Evolutionary conservation across 2,329 filamentous ascomycete species (phyloP), one percentile per base, ranked within the genome.

Genomic region (Talaromyces sp.): DNA sequence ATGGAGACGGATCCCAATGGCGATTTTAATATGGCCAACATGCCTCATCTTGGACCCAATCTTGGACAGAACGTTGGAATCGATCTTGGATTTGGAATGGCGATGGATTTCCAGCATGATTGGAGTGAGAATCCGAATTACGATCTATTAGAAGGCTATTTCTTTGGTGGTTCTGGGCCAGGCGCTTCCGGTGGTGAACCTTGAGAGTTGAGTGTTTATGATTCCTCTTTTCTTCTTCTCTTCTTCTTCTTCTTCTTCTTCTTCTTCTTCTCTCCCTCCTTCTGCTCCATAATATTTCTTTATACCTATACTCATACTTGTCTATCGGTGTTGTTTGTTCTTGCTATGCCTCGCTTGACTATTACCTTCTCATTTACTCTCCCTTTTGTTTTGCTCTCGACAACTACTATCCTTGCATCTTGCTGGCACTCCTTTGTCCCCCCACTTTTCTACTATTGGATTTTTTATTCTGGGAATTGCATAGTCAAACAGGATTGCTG

Each of bases 111-210:
- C 49, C 74, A 77, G 54, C 76, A 79, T 65, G 77, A 79, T 60
- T 78, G 77, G 76, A 76, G 72, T 47, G 76, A 80, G 50, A 75
- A 75, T 36, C 67, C 70, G 19, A 74, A 74, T 44, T 74, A 76
- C 60, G 79, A 82, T 71, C 61, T 83, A 29, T 77, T 82, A 58
- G 79, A 82, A 61, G 80, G 79, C 3, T 83, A 80, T 64, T 83
- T 82, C 65, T 82, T 83, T 69, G 80, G 80, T 9, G 75, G 72
- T 22, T 65, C 62, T n/a, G 68, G 66, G 6, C 56, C 62, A 22
- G 68, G 67, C n/a, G 57, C 64, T 33, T 36, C 63, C 22, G 62
- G 62, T 42, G 63, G 56, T 11, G 62, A 64, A 52, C 39, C 43
- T 19, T 61, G 50, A 47, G 27, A 16, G 4, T 14, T 39, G 36